A percentile compares a stretch with the other conserved stretches of the same genome.
Conservation (phyloP, 305 asterid species). For the Rubia occidens region DNA sequence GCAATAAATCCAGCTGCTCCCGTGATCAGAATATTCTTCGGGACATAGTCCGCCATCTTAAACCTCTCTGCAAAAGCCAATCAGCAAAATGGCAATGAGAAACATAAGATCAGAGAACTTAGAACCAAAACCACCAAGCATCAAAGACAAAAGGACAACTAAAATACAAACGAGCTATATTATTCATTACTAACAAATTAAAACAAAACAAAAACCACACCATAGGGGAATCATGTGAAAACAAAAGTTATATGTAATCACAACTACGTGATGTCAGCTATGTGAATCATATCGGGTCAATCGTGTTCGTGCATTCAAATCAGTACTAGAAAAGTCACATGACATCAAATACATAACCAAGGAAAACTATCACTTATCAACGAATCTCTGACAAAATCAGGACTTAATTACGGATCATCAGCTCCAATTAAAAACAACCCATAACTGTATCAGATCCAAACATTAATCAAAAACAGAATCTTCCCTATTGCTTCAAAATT, state of each 20-base stretch:
- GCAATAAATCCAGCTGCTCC: constrained; percentile 91
- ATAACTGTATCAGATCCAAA: constrained; percentile 7
- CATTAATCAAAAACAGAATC: neutral
- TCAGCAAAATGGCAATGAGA: constrained; percentile 5
- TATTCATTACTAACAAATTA: neutral
- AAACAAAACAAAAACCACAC: neutral
- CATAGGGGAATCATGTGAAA: neutral
- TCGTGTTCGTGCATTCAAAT: neutral
- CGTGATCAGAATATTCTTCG: constrained; percentile 69
- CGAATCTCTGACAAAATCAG: neutral
- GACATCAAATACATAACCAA: neutral
- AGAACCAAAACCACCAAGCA: neutral
- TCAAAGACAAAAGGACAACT: neutral
- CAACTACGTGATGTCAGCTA: neutral
- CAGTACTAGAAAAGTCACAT: neutral
- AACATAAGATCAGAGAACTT: neutral
- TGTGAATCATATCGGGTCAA: neutral
- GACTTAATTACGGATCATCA: neutral
- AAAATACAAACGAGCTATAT: neutral
- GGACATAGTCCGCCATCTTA: constrained; percentile 46
- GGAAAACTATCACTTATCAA: neutral
- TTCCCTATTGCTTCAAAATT: neutral
- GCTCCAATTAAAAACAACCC: neutral
- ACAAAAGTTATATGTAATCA: neutral
- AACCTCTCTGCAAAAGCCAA: constrained; percentile 10